Base-by-base conservation (phyloP, 805 yeast genomes). In the Maudiozyma saulgeensis region DNA sequence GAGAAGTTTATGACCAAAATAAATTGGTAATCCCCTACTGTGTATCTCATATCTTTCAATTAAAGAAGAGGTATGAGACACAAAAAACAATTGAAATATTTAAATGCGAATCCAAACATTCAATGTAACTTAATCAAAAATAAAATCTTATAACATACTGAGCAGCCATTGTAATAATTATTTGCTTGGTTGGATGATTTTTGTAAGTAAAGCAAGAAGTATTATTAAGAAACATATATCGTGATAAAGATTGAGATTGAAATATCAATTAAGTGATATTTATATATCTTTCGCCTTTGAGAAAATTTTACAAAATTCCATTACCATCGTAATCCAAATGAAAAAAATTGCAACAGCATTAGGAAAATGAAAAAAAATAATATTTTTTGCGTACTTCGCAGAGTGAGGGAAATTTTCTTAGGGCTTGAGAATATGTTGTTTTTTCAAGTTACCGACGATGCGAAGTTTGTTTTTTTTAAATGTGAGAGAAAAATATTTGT, bases 161-260 rank as follows among this genome's bases (percentile, higher is more conserved):
- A 56, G 68, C 68, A 60, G 68, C 69, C 69, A 67, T 67, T 63
- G 55, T 59, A 48, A 46, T 41, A 34, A 34, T 47, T 31, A 43
- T 49, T 55, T 50, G 56, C 58, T 48, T 55, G 59, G 57, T 57
- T 56, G 56, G 35, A 13, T 39, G 26, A 39, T 39, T 39, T 7
- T 6, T 16, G 9, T 21, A 9, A 21, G 4, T 5, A 39, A 39
- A 7, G 46, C 18, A 45, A 34, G 16, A 34, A 19, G 25, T 44
- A 41, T 25, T n/a, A 41, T 3, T 23, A 13, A 15, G 7, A 6
- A 15, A 41, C 2, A 41, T 8, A 6, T n/a, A n/a, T n/a, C n/a
- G n/a, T n/a, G n/a, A n/a, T 21, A 38, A 3, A 38, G 3, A 38
- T 18, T 18, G 18, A 8, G 25, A 3, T 16, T 18, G 2, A 18